phyloP scores from a whole-genome alignment of 352 stramenopile genomes.

The Lagenidium giganteum region DNA sequence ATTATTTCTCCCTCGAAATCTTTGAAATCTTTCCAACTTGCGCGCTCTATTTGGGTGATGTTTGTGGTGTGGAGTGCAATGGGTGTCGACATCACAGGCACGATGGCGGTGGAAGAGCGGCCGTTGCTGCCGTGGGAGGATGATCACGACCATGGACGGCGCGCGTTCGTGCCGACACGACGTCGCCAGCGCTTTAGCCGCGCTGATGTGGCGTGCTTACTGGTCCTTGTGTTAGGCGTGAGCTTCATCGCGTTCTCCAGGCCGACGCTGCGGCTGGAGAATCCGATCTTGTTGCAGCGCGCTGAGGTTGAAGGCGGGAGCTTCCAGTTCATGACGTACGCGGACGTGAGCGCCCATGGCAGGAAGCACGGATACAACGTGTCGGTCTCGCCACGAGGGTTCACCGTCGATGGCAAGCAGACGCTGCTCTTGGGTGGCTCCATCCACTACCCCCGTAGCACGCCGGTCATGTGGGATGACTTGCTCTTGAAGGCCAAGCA shows the following conservation, averaged over 20 bases:
- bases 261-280: conserved; percentile 34
- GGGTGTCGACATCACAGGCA: no score
- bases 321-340: conserved; percentile 52
- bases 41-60: no score
- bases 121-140: conserved; percentile 1
- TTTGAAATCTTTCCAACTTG: no score
- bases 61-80: no score
- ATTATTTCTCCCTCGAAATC: no score
- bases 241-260: conserved; percentile 45
- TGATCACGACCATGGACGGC: no score
- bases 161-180: no score
- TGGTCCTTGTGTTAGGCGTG: conserved; percentile 35
- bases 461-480: conserved; percentile 43
- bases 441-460: conserved; percentile 61
- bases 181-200: conserved; percentile 25
- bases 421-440: conserved; percentile 63
- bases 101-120: not conserved
- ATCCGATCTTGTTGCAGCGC: conserved; percentile 21
- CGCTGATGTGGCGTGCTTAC: conserved; percentile 42
- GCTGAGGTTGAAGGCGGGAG: not conserved
- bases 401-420: conserved; percentile 46
- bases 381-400: conserved; percentile 38
- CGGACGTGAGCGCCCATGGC: conserved; percentile 35
- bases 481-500: conserved; percentile 56
- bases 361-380: conserved; percentile 43